Evolutionary conservation across 1,139 yeast genomes (phyloP).

Genomic region (Taphrina confusa): DNA sequence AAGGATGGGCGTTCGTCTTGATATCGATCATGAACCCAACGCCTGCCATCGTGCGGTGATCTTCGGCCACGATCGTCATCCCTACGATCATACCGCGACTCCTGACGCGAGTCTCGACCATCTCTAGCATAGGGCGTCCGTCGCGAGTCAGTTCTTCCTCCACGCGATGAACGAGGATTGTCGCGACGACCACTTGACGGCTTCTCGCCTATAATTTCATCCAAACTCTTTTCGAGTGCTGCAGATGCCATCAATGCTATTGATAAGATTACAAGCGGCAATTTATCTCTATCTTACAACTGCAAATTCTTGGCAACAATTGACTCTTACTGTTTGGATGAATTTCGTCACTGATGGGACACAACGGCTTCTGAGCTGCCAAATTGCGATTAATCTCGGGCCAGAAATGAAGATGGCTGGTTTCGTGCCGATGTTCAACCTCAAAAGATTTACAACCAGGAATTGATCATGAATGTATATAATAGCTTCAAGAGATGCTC

Average conservation of each 20-base stretch:
- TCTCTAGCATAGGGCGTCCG: conserved; percentile 15
- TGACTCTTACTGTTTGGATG: not conserved
- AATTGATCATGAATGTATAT: too few species aligned
- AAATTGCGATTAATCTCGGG: too few species aligned
- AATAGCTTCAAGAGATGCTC: too few species aligned
- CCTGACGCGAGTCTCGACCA: conserved; percentile 5
- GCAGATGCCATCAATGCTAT: conserved; percentile 20
- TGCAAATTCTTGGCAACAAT: not conserved
- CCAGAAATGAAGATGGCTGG: too few species aligned
- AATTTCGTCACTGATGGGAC: not conserved
- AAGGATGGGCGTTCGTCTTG: not conserved
- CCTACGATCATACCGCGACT: not conserved
- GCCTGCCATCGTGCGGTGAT: not conserved
- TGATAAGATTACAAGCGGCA: not conserved
- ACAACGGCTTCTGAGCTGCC: too few species aligned
- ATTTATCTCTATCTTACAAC: not conserved
- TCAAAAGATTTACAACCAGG: too few species aligned
- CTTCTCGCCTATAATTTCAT: conserved; percentile 31
- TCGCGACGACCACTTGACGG: conserved; percentile 1
- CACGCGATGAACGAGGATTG: conserved; percentile 7
- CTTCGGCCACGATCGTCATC: conserved; percentile 2
- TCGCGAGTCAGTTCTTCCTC: conserved; percentile 1
- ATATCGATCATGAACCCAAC: conserved; percentile 29
- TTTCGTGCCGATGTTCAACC: too few species aligned
- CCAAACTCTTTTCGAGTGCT: conserved; percentile 28